A percentile compares a stretch with the other conserved stretches of the same genome.
Conservation (phyloP, 371 early-diverging fungal genomes). For the Mucor lusitanicus region DNA sequence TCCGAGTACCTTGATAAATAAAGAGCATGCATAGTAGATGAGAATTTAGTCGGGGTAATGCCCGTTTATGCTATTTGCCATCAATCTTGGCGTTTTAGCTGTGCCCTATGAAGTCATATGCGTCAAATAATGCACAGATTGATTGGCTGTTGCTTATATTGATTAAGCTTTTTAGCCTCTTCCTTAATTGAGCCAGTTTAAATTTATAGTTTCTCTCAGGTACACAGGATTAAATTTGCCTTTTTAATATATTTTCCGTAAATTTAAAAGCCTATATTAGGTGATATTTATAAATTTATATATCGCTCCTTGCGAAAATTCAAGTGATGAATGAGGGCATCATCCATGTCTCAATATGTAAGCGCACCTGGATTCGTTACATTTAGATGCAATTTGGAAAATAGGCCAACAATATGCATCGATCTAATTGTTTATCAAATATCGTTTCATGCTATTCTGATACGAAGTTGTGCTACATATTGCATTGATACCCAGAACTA, state of each 20-base stretch:
- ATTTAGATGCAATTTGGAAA: no score
- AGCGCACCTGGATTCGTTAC: no score
- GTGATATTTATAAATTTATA: not conserved
- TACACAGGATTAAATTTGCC: conserved; percentile 1
- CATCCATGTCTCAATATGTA: no score
- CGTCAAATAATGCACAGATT: not conserved
- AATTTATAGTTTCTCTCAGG: not conserved
- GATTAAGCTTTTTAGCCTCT: conserved; percentile 5
- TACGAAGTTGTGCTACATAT: no score
- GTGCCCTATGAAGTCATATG: not conserved
- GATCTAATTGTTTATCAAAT: no score
- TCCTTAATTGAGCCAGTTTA: not conserved
- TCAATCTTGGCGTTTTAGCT: conserved; percentile 5
- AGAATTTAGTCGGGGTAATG: not conserved
- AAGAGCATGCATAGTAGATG: not conserved
- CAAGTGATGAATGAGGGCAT: not conserved
- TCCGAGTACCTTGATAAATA: no score
- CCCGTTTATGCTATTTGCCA: not conserved
- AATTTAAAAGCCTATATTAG: not conserved
- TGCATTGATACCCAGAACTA: no score
- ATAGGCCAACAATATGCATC: no score
- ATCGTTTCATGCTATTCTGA: no score
- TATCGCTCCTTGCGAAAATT: not conserved
- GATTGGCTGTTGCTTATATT: conserved; percentile 6
- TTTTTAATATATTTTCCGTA: not conserved